These are phyloP conservation scores for Melampsora larici-populina DNA, from an alignment of 1,284 basidiomycete species.

Conservation along the genomic window DNA sequence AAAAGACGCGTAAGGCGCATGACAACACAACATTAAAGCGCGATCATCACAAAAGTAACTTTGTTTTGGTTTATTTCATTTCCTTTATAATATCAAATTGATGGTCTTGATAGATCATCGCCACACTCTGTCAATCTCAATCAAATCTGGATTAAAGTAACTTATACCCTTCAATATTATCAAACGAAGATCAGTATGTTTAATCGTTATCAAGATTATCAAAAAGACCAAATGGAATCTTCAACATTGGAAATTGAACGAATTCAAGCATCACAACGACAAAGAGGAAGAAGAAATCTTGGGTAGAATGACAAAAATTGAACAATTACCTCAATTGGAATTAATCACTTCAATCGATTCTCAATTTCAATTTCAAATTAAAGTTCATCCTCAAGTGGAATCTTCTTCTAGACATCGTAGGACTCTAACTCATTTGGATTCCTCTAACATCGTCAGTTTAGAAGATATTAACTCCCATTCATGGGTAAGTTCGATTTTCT, in stretches of 20 bases:
- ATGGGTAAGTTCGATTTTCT: too few species aligned
- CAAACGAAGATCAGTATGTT: slow-evolving; percentile 57
- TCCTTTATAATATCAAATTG: too few species aligned
- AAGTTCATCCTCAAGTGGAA: slow-evolving; percentile 3
- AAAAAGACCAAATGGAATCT: not conserved
- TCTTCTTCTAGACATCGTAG: not conserved
- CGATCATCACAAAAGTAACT: too few species aligned
- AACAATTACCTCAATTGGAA: slow-evolving; percentile 4
- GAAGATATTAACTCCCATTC: too few species aligned
- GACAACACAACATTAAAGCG: too few species aligned
- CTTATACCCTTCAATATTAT: slow-evolving; percentile 48
- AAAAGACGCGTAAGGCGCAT: too few species aligned
- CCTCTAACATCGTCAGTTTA: not conserved
- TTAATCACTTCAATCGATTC: not conserved
- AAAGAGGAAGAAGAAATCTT: not conserved
- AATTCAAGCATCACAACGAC: not conserved
- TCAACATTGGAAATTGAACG: not conserved
- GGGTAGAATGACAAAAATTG: not conserved
- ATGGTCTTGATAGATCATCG: too few species aligned
- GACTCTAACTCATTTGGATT: not conserved
- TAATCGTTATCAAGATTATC: slow-evolving; percentile 57
- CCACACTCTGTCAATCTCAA: not conserved
- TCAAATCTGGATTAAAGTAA: not conserved
- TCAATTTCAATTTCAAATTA: slow-evolving; percentile 1
- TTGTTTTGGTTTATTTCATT: too few species aligned